Evolutionary conservation across 2,329 filamentous ascomycete genomes (phyloP).

Genomic region (Colletotrichum somersetense): DNA sequence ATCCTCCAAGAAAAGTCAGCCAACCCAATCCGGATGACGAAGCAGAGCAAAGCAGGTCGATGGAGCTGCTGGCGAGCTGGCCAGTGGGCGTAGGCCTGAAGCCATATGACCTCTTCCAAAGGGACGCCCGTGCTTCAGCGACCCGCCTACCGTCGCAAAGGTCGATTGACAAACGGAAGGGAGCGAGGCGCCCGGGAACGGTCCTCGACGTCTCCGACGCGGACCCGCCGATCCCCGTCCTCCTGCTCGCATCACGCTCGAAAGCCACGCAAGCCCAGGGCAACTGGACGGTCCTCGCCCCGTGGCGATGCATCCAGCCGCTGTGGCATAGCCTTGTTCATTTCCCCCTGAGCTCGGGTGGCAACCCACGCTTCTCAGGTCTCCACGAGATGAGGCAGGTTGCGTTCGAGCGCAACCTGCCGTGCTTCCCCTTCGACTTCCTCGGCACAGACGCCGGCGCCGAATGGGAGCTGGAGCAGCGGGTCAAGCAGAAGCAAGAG

Average conservation of each 20-base stretch:
- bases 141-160: conserved; percentile 80
- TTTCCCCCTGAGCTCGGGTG: conserved; percentile 82
- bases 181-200: conserved; percentile 71
- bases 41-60: conserved; percentile 57
- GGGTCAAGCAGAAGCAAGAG: conserved; percentile 67
- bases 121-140: conserved; percentile 73
- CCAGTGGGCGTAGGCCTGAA: conserved; percentile 67
- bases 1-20: conserved; percentile 75
- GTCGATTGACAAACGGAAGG: conserved; percentile 82
- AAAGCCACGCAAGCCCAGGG: conserved; percentile 67
- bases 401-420: conserved; percentile 79
- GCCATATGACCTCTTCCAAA: conserved; percentile 74
- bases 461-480: conserved; percentile 80
- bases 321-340: conserved; percentile 91
- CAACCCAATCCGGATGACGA: conserved; percentile 54
- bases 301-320: conserved; percentile 89
- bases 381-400: conserved; percentile 84
- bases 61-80: conserved; percentile 76
- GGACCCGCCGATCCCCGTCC: conserved; percentile 83
- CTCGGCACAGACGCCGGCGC: conserved; percentile 84
- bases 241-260: conserved; percentile 74
- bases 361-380: conserved; percentile 86
- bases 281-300: conserved; percentile 86
- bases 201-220: conserved; percentile 67
- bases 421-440: conserved; percentile 91